A percentile compares a stretch with the other conserved stretches of the same genome.
These are phyloP conservation scores for Sphagnum contortum DNA, from an alignment of 225 moss, liverwort and hornwort genomes.

Conservation along the genomic window DNA sequence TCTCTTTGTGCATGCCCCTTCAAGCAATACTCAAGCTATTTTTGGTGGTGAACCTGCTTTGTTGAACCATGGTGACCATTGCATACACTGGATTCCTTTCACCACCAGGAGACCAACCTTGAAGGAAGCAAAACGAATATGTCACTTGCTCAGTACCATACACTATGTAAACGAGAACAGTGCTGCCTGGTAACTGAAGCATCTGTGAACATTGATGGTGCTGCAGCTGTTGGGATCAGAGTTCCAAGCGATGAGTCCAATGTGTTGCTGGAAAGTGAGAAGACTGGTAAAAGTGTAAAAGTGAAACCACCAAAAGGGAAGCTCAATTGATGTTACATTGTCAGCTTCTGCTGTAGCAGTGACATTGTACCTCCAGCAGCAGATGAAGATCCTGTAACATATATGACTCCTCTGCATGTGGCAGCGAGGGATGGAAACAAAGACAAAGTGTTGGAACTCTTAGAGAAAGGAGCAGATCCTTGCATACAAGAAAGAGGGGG, in stretches of 20 bases:
- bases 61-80: slow-evolving; percentile 58
- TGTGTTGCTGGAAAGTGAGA: slow-evolving; percentile 13
- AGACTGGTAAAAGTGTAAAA: slow-evolving; percentile 18
- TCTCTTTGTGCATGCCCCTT: slow-evolving; percentile 89
- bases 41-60: slow-evolving; percentile 68
- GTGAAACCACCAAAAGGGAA: slow-evolving; percentile 17
- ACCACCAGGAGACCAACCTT: slow-evolving; percentile 90
- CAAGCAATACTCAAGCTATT: slow-evolving; percentile 79
- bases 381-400: slow-evolving; percentile 15
- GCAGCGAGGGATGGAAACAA: slow-evolving; percentile 70
- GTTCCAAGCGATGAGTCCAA: slow-evolving; percentile 2
- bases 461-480: slow-evolving; percentile 78
- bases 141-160: slow-evolving; percentile 49
- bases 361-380: slow-evolving; percentile 2
- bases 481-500: slow-evolving; percentile 60
- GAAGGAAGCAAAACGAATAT: slow-evolving; percentile 87
- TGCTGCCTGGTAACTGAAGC: slow-evolving; percentile 17
- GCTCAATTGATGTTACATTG: slow-evolving; percentile 7
- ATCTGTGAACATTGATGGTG: slow-evolving; percentile 7
- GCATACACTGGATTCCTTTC: slow-evolving; percentile 82
- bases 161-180: slow-evolving; percentile 32
- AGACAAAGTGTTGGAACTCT: slow-evolving; percentile 43
- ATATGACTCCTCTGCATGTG: slow-evolving; percentile 52
- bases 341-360: slow-evolving; percentile 11
- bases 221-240: slow-evolving; percentile 21